Evolutionary conservation across 1,139 yeast genomes (phyloP), one percentile per base, ranked within the genome.

Genomic region (Debaryomyces coudertii): DNA sequence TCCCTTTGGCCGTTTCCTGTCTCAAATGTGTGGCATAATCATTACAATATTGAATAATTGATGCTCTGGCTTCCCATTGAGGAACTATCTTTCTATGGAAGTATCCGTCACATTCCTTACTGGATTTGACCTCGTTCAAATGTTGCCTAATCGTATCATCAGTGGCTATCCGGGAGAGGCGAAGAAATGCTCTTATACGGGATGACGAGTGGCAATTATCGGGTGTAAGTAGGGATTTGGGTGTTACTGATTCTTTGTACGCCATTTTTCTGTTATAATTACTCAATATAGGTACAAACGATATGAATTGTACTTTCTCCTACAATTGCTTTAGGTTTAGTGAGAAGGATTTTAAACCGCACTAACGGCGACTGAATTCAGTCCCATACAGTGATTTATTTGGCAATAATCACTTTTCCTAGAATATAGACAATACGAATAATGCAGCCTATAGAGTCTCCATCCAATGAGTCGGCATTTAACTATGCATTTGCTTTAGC

Each of bases 141-240:
- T 72, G 77, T 36, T 71, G 72, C 22, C 63, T 56, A 20, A 74
- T 63, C 12, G 69, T 56, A 51, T 74, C 79, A 52, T 74, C 79
- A 11, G 74, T 63, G 15, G 71, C 66, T 16, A 65, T 47, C 43
- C 79, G 53, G 5, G 77, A 72, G 11, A 65, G 61, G 7, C 68
- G 58, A n/a, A 74, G 61, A 53, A 74, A 74, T 15, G 68, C 71
- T 40, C 74, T 56, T 47, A 73, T 61, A 33, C 77, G 53, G 1
- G 68, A 47, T 3, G 73, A 65, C 2, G 71, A 58, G 9, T 54
- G 49, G 53, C 79, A 74, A 46, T 65, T 68, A 16, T 61, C 63
- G 2, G 68, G 64, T 2, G 65, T 57, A 8, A 62, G 51, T n/a
- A 69, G 52, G 9, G 43, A 40, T 23, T 28, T 36, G 28, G 23